These are phyloP conservation scores for Striga asiatica DNA, from an alignment of 257 asterid species.

Conservation along the genomic window DNA sequence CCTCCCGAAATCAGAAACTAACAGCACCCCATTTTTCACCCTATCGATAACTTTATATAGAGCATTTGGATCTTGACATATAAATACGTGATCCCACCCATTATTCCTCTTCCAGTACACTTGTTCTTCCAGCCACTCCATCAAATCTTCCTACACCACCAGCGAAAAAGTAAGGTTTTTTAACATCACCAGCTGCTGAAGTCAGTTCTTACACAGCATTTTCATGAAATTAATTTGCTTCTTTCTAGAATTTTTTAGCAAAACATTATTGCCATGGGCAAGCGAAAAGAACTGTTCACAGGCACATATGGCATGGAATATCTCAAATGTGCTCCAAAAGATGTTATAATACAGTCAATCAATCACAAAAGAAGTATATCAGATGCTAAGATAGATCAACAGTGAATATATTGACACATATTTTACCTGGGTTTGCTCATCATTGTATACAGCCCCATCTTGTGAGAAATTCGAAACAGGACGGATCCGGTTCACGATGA, in stretches of 20 bases:
- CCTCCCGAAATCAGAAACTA: constrained; percentile 98
- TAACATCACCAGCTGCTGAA: too few relatives aligned
- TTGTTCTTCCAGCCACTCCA: constrained; percentile 86
- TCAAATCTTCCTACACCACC: constrained; percentile 72
- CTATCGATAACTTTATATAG: constrained; percentile 71
- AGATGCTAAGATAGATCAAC: background rate
- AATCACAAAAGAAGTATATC: too few relatives aligned
- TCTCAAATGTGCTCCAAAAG: too few relatives aligned
- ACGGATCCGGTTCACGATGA: constrained; percentile 67
- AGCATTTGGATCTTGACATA: constrained; percentile 99
- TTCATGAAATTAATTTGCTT: too few relatives aligned
- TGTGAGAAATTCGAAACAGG: constrained; percentile 23
- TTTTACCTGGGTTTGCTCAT: constrained; percentile 80
- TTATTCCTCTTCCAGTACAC: constrained; percentile 83
- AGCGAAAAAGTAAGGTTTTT: constrained; percentile 7
- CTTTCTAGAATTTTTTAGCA: too few relatives aligned
- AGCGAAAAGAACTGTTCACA: too few relatives aligned
- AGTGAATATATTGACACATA: background rate
- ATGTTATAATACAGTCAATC: too few relatives aligned
- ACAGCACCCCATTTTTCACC: constrained; percentile 77
- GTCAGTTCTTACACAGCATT: too few relatives aligned
- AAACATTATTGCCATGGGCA: too few relatives aligned
- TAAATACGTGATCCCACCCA: constrained; percentile 93
- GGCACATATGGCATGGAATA: too few relatives aligned
- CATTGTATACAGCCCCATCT: constrained; percentile 37